Base-by-base conservation (phyloP, 2,329 filamentous ascomycete species). In the Macrophomina phaseolina region DNA sequence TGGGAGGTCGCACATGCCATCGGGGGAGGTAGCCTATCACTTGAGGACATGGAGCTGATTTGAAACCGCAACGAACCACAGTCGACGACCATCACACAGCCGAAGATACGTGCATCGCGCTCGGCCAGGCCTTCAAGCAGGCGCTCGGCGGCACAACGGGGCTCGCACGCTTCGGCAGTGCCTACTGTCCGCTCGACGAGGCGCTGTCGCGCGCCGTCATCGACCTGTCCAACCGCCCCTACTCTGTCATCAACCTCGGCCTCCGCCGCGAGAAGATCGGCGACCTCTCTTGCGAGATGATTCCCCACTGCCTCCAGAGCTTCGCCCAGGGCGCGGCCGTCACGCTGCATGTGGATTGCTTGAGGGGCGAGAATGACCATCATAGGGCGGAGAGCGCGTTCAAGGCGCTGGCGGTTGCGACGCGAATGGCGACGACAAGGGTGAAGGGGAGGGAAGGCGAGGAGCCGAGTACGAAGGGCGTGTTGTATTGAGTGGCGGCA, bases 1-100 rank as follows among this genome's bases (percentile, higher is more conserved):
- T 23, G 23, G 23, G 23, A 23, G 23, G 23, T 3, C 23, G 23
- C 23, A 23, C 23, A 23, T 23, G 23, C 23, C 23, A 23, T 23
- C 23, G 23, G 23, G 23, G 23, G 23, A 23, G 3, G 23, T 23
- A 23, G 23, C 23, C 23, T 23, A 23, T 23, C 3, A 23, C 23
- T 23, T 4, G 36, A 38, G 36, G 6, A 12, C 36, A 38, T 38
- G 6, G 36, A 12, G 36, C 36, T 38, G 4, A 38, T 38, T 38
- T 38, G 36, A 12, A 38, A 23, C 23, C 23, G 23, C 23, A 23
- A 8, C 11, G 36, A 7, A 38, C 12, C 14, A 11, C 64, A 94
- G 93, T 99, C 79, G 95, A 99, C 82, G 95, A 98, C 85, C 95
- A 99, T 83, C 95, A 99, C 86, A 97, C 94, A 8, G 91, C 94